Base-by-base conservation (phyloP, 495 filamentous ascomycete species). In the Tuber microsphaerosporum region DNA sequence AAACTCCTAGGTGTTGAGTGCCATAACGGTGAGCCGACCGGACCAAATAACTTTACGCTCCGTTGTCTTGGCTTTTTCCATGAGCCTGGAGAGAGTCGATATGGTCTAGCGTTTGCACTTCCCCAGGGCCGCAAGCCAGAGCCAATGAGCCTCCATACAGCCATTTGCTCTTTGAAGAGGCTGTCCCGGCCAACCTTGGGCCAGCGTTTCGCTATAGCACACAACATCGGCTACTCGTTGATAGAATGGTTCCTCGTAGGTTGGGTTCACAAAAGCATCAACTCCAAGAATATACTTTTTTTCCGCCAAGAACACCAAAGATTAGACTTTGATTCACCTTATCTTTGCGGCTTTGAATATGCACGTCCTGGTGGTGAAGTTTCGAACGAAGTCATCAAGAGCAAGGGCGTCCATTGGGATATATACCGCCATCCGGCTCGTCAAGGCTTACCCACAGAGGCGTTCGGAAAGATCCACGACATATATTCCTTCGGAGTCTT, bases 231-330 rank as follows among this genome's bases (percentile, higher is more conserved):
- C 5, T 72, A 77, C 45, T 71, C 73, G 1, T 43, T 78, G 42
- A 69, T 78, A 26, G 73, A 80, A 34, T 80, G 76, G 78, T 75
- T 78, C 46, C 70, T 84, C 34, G 76, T 85, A 7, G 74, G 79
- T 41, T 84, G 81, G 84, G 83, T 84, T 1, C 84, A 85, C 72
- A 79, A 85, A 74, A 80, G 77, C 72, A 83, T 85, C 42, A 79
- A 78, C 20, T 83, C 82, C 72, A 75, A 84, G 10, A 83, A 84
- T 61, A 75, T 85, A 42, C 69, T 82, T n/a, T 80, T 85, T 71
- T 83, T 84, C 75, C 84, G 61, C 14, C 20, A 43, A 46, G 19
- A 14, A 4, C 31, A 68, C 4, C 70, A 56, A 17, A 19, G 19
- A 43, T 73, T 42, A 22, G 46, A 75, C 51, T 80, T 80, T 12